A percentile compares a stretch with the other conserved stretches of the same genome.
Evolutionary conservation across 2,329 filamentous ascomycete species (phyloP).

Genomic region (Penicillium sp.): DNA sequence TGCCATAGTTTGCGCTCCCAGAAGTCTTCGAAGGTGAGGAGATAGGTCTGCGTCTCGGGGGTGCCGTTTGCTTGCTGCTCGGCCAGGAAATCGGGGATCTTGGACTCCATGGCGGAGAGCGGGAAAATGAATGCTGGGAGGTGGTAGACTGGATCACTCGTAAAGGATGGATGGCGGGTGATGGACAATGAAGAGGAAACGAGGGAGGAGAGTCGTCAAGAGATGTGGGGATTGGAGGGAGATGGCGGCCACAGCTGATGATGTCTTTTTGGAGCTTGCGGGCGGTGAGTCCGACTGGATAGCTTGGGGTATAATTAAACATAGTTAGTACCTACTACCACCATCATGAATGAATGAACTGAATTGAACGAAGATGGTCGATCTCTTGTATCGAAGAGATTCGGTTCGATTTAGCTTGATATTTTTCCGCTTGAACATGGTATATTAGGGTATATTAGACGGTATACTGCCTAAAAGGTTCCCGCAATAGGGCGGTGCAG

Average conservation of each 20-base stretch:
- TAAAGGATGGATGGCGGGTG: slow-evolving; percentile 1
- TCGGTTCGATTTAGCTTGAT: no score
- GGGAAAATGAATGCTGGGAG: neutral
- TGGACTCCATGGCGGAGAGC: slow-evolving; percentile 71
- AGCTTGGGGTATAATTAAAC: no score
- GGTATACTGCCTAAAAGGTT: no score
- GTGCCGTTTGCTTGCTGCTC: slow-evolving; percentile 88
- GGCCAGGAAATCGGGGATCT: slow-evolving; percentile 87
- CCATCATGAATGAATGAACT: no score
- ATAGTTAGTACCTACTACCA: neutral
- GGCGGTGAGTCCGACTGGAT: slow-evolving; percentile 19
- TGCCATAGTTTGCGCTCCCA: slow-evolving; percentile 99
- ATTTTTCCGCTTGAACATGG: no score
- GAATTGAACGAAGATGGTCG: no score
- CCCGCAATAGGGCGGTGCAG: no score
- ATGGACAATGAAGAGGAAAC: slow-evolving; percentile 8
- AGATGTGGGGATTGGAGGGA: slow-evolving; percentile 16
- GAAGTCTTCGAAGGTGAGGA: slow-evolving; percentile 90
- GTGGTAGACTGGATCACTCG: neutral
- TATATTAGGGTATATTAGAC: no score
- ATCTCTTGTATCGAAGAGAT: no score
- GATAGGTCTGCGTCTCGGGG: slow-evolving; percentile 82
- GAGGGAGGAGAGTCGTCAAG: slow-evolving; percentile 10
- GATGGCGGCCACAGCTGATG: slow-evolving; percentile 20
- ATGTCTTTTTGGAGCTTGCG: slow-evolving; percentile 27